These are phyloP conservation scores for baker's yeast (Saccharomyces cerevisiae) DNA, from an alignment of 805 yeast genomes.

Conservation along the genomic window DNA sequence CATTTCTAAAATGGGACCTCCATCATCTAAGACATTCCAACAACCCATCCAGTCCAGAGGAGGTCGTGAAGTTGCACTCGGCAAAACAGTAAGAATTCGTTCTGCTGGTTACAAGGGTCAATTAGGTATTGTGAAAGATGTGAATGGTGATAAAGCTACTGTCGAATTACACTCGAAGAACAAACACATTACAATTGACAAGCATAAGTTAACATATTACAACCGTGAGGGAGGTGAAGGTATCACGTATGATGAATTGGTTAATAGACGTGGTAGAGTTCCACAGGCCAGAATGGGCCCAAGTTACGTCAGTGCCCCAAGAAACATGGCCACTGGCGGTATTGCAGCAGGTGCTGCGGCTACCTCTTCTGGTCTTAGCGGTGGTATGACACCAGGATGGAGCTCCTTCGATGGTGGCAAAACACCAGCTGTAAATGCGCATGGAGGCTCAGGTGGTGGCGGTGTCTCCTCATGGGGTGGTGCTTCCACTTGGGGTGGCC, in stretches of 20 bases:
- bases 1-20: constrained; percentile 42
- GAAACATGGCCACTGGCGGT: constrained; percentile 29
- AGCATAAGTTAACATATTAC: constrained; percentile 66
- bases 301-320: constrained; percentile 30
- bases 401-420: constrained; percentile 45
- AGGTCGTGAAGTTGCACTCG: constrained; percentile 75
- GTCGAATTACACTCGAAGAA: constrained; percentile 90
- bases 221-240: constrained; percentile 57
- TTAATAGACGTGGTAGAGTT: constrained; percentile 42
- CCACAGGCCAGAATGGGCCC: constrained; percentile 31
- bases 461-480: constrained; percentile 37
- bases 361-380: constrained; percentile 27
- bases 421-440: constrained; percentile 34
- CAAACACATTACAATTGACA: constrained; percentile 78
- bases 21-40: constrained; percentile 40
- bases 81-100: constrained; percentile 77
- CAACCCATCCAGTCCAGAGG: constrained; percentile 41
- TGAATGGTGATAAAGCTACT: constrained; percentile 85
- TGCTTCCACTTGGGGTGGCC: constrained; percentile 35
- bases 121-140: constrained; percentile 87
- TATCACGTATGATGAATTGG: constrained; percentile 70
- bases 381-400: constrained; percentile 48
- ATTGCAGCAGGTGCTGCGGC: constrained; percentile 29
- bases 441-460: constrained; percentile 28
- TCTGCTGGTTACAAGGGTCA: constrained; percentile 93